A percentile compares a stretch with the other conserved stretches of the same genome.
Evolutionary conservation across 2,329 filamentous ascomycete species (phyloP).

Genomic region (Hypoxylon sp.): DNA sequence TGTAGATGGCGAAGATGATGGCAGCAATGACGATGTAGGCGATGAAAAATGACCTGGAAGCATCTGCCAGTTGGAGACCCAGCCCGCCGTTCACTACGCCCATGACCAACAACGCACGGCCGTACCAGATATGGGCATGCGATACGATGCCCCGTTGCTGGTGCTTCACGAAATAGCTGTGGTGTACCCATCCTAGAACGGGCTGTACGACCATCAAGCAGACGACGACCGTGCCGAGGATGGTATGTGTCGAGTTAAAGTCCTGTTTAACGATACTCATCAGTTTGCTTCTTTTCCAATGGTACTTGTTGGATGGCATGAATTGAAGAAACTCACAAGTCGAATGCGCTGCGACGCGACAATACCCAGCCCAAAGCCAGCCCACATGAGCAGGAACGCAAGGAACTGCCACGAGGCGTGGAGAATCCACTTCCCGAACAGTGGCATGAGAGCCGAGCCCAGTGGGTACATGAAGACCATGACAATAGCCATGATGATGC

Average conservation of each 20-base stretch:
- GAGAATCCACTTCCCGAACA: slow-evolving; percentile 70
- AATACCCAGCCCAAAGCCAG: slow-evolving; percentile 68
- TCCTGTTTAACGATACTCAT: slow-evolving; percentile 58
- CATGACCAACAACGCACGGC: slow-evolving; percentile 69
- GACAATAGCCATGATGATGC: slow-evolving; percentile 72
- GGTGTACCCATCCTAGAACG: slow-evolving; percentile 70
- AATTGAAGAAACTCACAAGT: slow-evolving; percentile 46
- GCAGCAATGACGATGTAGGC: slow-evolving; percentile 71
- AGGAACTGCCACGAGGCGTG: slow-evolving; percentile 71
- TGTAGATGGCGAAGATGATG: slow-evolving; percentile 64
- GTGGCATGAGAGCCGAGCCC: slow-evolving; percentile 72
- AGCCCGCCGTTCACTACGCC: slow-evolving; percentile 76
- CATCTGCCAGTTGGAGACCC: slow-evolving; percentile 66
- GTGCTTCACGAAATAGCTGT: slow-evolving; percentile 65
- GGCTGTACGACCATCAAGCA: slow-evolving; percentile 71
- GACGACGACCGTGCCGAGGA: slow-evolving; percentile 69
- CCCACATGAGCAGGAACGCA: slow-evolving; percentile 71
- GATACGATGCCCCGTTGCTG: slow-evolving; percentile 66
- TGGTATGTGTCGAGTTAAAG: slow-evolving; percentile 67
- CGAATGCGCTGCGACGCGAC: slow-evolving; percentile 57
- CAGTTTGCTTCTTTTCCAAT: slow-evolving; percentile 1
- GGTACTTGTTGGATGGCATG: background rate
- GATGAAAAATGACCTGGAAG: slow-evolving; percentile 60
- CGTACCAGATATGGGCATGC: slow-evolving; percentile 74
- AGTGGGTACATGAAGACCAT: slow-evolving; percentile 73